phyloP scores from a whole-genome alignment of 108 stramenopile genomes.

The Fragilaria crotonensis region DNA sequence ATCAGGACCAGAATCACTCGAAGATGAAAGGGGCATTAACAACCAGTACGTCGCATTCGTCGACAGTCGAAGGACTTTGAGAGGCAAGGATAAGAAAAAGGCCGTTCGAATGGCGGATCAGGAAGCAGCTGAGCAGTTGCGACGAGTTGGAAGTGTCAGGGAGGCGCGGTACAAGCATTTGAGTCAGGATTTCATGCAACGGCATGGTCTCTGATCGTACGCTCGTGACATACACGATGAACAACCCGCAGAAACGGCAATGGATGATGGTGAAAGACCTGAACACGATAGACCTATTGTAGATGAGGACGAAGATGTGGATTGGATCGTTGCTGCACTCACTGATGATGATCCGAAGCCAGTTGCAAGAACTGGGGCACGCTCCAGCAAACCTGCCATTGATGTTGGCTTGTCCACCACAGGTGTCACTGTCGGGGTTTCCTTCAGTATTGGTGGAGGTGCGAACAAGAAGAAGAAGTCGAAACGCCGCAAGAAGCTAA shows the following conservation, averaged over 20 bases:
- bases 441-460: slow-evolving; percentile 16
- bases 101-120: slow-evolving; percentile 38
- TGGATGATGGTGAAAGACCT: background rate
- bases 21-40: background rate
- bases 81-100: slow-evolving; percentile 22
- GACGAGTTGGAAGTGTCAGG: slow-evolving; percentile 36
- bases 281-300: background rate
- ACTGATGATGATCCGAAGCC: slow-evolving; percentile 4
- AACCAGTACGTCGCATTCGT: slow-evolving; percentile 26
- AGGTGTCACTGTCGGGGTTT: slow-evolving; percentile 12
- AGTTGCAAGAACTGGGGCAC: background rate
- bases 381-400: slow-evolving; percentile 1
- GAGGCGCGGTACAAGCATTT: slow-evolving; percentile 57
- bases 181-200: slow-evolving; percentile 44
- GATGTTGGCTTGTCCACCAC: slow-evolving; percentile 9
- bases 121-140: slow-evolving; percentile 37
- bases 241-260: background rate
- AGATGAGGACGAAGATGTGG: slow-evolving; percentile 26
- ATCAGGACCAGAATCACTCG: background rate
- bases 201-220: slow-evolving; percentile 47
- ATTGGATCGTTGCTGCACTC: slow-evolving; percentile 28
- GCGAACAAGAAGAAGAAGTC: slow-evolving; percentile 5
- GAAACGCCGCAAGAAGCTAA: slow-evolving; percentile 6
- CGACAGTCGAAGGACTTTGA: slow-evolving; percentile 13
- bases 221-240: background rate